A percentile compares a stretch with the other conserved stretches of the same genome.
phyloP scores from a whole-genome alignment of 495 filamentous ascomycete species.

The Pyronema omphalodes region DNA sequence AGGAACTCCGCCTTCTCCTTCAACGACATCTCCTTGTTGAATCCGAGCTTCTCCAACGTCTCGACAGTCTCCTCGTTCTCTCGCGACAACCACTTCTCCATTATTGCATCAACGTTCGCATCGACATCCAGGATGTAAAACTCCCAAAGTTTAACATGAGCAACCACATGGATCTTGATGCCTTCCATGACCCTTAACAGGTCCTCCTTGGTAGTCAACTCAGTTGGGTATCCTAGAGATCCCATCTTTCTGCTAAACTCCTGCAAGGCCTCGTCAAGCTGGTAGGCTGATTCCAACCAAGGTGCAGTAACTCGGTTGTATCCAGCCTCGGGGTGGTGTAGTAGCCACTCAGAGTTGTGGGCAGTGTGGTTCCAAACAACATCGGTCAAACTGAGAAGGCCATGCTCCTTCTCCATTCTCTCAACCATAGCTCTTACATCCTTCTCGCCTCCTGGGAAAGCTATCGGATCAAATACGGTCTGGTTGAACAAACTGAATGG shows the following conservation, averaged over 20 bases:
- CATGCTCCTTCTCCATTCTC: conserved; percentile 69
- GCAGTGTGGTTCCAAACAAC: conserved; percentile 98
- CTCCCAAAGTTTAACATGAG: conserved; percentile 68
- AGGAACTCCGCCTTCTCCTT: conserved; percentile 40
- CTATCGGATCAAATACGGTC: conserved; percentile 59
- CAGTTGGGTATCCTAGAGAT: conserved; percentile 50
- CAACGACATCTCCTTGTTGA: conserved; percentile 33
- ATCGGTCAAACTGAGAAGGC: conserved; percentile 76
- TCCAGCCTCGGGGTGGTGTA: conserved; percentile 86
- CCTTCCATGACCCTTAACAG: conserved; percentile 69
- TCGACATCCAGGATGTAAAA: conserved; percentile 76
- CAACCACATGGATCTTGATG: conserved; percentile 61
- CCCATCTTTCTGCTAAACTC: conserved; percentile 54
- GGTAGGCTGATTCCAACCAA: conserved; percentile 74
- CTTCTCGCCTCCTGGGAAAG: conserved; percentile 72
- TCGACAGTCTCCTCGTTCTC: background rate
- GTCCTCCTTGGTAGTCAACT: conserved; percentile 50
- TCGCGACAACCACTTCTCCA: conserved; percentile 42
- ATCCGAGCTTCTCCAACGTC: conserved; percentile 21
- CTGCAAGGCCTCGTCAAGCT: conserved; percentile 69
- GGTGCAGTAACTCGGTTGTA: conserved; percentile 90
- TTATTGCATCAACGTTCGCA: conserved; percentile 43
- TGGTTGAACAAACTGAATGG: conserved; percentile 96
- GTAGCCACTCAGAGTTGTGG: conserved; percentile 82
- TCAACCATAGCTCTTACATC: conserved; percentile 60